Conservation (phyloP, 1,284 basidiomycete genomes). For the Trametes sp. region DNA sequence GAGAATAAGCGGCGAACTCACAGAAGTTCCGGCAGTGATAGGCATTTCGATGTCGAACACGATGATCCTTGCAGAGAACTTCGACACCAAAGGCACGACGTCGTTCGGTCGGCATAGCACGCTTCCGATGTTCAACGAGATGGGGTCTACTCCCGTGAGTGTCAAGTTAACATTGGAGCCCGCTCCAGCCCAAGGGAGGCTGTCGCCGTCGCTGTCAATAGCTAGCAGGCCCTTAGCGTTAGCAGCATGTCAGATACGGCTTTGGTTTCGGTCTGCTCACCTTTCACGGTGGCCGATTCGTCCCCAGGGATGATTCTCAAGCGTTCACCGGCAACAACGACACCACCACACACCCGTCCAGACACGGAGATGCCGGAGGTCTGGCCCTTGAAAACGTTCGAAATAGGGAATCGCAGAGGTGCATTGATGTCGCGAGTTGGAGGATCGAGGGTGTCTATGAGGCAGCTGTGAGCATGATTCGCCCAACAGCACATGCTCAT, state of each 20-base stretch:
- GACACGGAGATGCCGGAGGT: conserved; percentile 84
- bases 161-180: conserved; percentile 91
- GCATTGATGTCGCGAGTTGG: conserved; percentile 81
- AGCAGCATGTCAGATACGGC: neutral
- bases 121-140: conserved; percentile 87
- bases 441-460: conserved; percentile 80
- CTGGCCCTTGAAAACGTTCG: conserved; percentile 94
- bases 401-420: conserved; percentile 88
- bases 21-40: conserved; percentile 87
- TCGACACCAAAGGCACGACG: conserved; percentile 76
- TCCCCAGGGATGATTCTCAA: conserved; percentile 92
- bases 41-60: conserved; percentile 94
- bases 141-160: conserved; percentile 85
- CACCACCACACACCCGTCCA: conserved; percentile 88
- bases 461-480: conserved; percentile 4
- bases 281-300: conserved; percentile 84
- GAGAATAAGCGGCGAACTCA: conserved; percentile 45
- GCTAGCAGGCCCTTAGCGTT: conserved; percentile 53
- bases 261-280: conserved; percentile 51
- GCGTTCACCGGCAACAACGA: conserved; percentile 92
- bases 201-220: conserved; percentile 86
- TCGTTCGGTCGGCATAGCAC: conserved; percentile 84
- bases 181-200: conserved; percentile 87
- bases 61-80: conserved; percentile 89
- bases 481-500: neutral